Evolutionary conservation across 495 filamentous ascomycete species (phyloP).

Genomic region (Neurospora pannonica): DNA sequence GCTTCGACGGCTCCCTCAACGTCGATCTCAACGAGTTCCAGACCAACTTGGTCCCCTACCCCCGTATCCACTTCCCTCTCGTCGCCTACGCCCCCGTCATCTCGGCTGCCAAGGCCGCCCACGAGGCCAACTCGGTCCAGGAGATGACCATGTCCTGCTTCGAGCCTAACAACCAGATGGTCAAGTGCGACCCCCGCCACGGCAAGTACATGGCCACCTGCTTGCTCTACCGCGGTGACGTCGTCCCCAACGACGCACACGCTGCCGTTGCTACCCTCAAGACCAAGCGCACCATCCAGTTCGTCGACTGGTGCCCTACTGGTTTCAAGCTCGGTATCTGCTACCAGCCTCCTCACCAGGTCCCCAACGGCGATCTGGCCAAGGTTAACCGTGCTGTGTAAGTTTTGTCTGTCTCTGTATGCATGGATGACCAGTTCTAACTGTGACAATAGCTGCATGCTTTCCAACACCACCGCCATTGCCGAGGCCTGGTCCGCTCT

Average conservation of each 20-base stretch:
- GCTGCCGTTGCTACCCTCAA: slow-evolving; percentile 87
- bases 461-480: slow-evolving; percentile 98
- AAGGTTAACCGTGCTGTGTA: slow-evolving; percentile 97
- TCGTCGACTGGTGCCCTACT: slow-evolving; percentile 99
- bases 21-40: slow-evolving; percentile 99
- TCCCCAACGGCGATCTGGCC: slow-evolving; percentile 93
- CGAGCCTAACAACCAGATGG: slow-evolving; percentile 85
- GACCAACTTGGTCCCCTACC: slow-evolving; percentile 97
- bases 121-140: slow-evolving; percentile 86
- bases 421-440: slow-evolving; percentile 17
- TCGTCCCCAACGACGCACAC: slow-evolving; percentile 92
- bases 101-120: slow-evolving; percentile 84
- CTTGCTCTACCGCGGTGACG: slow-evolving; percentile 95
- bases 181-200: slow-evolving; percentile 97
- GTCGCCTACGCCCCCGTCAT: slow-evolving; percentile 93
- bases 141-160: slow-evolving; percentile 88
- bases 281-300: slow-evolving; percentile 97
- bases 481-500: slow-evolving; percentile 97
- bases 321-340: slow-evolving; percentile 99
- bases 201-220: slow-evolving; percentile 99
- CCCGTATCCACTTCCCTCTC: slow-evolving; percentile 97
- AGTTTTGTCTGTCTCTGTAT: no score
- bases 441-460: slow-evolving; percentile 65
- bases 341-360: slow-evolving; percentile 92
- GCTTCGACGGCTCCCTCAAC: slow-evolving; percentile 97